A percentile compares a stretch with the other conserved stretches of the same genome.
Conservation (phyloP, 2,329 filamentous ascomycete genomes). For the Tolypocladium inflatum region DNA sequence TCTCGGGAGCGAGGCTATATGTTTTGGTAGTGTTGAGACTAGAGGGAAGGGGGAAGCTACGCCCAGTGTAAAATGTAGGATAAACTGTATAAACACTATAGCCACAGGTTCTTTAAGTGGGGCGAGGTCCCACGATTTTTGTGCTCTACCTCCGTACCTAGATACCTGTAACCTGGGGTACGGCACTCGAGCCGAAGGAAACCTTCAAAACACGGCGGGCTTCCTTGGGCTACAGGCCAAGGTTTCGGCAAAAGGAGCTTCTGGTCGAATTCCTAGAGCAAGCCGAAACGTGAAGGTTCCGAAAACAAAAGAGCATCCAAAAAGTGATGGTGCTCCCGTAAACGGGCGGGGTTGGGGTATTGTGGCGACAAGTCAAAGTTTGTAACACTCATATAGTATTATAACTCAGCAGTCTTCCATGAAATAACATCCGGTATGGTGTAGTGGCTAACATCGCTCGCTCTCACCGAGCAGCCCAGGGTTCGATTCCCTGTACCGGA, state of each 20-base stretch:
- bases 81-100: no score
- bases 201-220: not conserved
- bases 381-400: not conserved
- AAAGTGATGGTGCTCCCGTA: not conserved
- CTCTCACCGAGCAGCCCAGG: slow-evolving; percentile 26
- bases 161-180: not conserved
- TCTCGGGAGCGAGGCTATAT: no score
- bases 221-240: not conserved
- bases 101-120: no score
- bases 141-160: no score
- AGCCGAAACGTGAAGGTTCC: not conserved
- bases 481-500: slow-evolving; percentile 26
- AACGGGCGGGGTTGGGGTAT: no score
- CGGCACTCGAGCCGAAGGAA: not conserved
- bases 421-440: slow-evolving; percentile 19
- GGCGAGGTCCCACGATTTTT: no score
- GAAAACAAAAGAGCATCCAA: not conserved
- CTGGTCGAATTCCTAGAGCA: no score
- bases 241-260: not conserved
- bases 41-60: no score
- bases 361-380: no score
- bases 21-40: no score
- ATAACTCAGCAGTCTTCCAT: not conserved
- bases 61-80: no score
- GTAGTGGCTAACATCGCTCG: slow-evolving; percentile 27